Percentiles rank a stretch among this genome's conserved stretches.
Evolutionary conservation across 2,329 filamentous ascomycete species (phyloP).

Genomic region (Ophiostoma perfectum): DNA sequence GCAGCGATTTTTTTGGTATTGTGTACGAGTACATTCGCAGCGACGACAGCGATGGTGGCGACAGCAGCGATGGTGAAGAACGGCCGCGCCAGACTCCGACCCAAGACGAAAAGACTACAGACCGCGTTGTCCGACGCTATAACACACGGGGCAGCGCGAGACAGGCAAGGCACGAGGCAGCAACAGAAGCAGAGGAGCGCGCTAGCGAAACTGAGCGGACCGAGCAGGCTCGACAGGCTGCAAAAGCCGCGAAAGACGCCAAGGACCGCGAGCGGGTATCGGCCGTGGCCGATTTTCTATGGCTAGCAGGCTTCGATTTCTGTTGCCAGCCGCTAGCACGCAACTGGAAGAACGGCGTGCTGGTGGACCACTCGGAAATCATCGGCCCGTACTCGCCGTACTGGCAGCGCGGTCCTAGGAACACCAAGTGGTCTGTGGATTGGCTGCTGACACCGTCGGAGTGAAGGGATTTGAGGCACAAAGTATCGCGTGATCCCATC

Average conservation of each 20-base stretch:
- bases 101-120: background rate
- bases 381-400: slow-evolving; percentile 11
- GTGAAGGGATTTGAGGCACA: no score
- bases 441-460: background rate
- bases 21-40: slow-evolving; percentile 21
- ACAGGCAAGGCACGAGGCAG: background rate
- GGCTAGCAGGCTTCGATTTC: slow-evolving; percentile 16
- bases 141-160: background rate
- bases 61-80: background rate
- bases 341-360: slow-evolving; percentile 19
- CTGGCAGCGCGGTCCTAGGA: background rate
- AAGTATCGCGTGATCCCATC: no score
- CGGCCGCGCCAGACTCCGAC: background rate
- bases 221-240: background rate
- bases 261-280: slow-evolving; percentile 12
- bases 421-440: background rate
- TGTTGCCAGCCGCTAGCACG: slow-evolving; percentile 10
- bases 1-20: slow-evolving; percentile 18
- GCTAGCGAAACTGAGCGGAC: background rate
- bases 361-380: slow-evolving; percentile 18
- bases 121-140: background rate
- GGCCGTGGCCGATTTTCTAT: slow-evolving; percentile 17
- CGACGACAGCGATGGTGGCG: slow-evolving; percentile 10
- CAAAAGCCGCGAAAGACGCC: slow-evolving; percentile 4
- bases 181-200: background rate